Evolutionary conservation across 1,284 basidiomycete genomes (phyloP).

Genomic region (Irpex sp.): DNA sequence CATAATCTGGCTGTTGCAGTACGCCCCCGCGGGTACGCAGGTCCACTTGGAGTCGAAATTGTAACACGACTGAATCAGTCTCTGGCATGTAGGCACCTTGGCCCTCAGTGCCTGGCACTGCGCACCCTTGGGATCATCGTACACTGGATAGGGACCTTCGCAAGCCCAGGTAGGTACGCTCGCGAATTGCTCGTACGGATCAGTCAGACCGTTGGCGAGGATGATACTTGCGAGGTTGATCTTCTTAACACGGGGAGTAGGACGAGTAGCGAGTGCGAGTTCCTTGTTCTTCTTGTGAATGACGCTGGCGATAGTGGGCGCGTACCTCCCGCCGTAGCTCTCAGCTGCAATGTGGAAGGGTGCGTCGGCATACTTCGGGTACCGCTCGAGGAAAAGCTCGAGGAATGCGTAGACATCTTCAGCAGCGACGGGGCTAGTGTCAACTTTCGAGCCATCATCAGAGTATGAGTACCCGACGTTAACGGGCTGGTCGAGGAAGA

Average conservation of each 20-base stretch:
- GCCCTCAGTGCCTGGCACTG: slow-evolving; percentile 60
- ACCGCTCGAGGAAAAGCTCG: slow-evolving; percentile 77
- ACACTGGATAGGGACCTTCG: slow-evolving; percentile 71
- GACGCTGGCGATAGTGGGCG: slow-evolving; percentile 72
- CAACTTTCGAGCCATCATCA: slow-evolving; percentile 65
- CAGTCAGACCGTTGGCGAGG: slow-evolving; percentile 81
- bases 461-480: slow-evolving; percentile 89
- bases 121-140: slow-evolving; percentile 63
- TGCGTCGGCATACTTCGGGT: slow-evolving; percentile 61
- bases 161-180: slow-evolving; percentile 82
- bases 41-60: slow-evolving; percentile 49
- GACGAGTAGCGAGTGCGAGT: slow-evolving; percentile 35
- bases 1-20: slow-evolving; percentile 59
- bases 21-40: slow-evolving; percentile 59
- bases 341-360: slow-evolving; percentile 75
- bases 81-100: slow-evolving; percentile 71
- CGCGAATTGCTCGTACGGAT: slow-evolving; percentile 73
- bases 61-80: slow-evolving; percentile 64
- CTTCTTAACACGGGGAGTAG: slow-evolving; percentile 36
- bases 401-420: slow-evolving; percentile 90
- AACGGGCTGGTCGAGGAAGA: slow-evolving; percentile 88
- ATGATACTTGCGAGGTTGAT: slow-evolving; percentile 80
- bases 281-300: slow-evolving; percentile 76
- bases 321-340: slow-evolving; percentile 80
- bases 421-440: slow-evolving; percentile 70